phyloP scores from a whole-genome alignment of 2,329 filamentous ascomycete genomes.

The Fonsecaea pedrosoi region DNA sequence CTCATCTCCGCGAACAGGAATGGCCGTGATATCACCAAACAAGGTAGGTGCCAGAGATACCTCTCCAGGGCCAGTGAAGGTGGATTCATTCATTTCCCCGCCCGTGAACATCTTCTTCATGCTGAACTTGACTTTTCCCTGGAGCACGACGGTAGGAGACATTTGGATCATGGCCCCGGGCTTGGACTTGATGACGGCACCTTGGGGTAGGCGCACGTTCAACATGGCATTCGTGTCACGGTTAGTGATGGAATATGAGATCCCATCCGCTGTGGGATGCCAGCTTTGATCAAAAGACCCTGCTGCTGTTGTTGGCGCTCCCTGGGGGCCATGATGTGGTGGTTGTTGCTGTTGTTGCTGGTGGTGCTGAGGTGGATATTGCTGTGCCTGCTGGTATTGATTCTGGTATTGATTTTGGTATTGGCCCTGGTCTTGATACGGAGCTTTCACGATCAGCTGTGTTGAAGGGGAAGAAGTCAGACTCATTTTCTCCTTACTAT shows the following conservation, averaged over 20 bases:
- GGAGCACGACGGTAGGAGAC: slow-evolving; percentile 27
- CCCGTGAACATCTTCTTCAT: slow-evolving; percentile 36
- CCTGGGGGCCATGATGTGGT: slow-evolving; percentile 16
- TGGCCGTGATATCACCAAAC: slow-evolving; percentile 31
- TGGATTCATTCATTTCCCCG: slow-evolving; percentile 29
- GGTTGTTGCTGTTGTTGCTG: slow-evolving; percentile 9
- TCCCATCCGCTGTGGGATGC: slow-evolving; percentile 17
- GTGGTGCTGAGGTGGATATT: slow-evolving; percentile 4
- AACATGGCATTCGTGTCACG: slow-evolving; percentile 35
- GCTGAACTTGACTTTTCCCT: slow-evolving; percentile 35
- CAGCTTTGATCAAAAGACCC: slow-evolving; percentile 3
- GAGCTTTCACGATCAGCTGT: slow-evolving; percentile 5
- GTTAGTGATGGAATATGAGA: slow-evolving; percentile 32
- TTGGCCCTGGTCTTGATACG: slow-evolving; percentile 19
- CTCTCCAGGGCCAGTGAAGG: slow-evolving; percentile 28
- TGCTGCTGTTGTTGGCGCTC: background rate
- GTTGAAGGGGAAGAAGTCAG: background rate
- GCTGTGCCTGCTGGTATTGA: slow-evolving; percentile 13
- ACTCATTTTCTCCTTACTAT: slow-evolving; percentile 4
- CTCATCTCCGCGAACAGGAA: slow-evolving; percentile 27
- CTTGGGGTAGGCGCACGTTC: slow-evolving; percentile 24
- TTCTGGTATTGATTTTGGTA: slow-evolving; percentile 18
- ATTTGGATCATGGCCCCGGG: slow-evolving; percentile 36
- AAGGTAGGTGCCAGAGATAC: slow-evolving; percentile 31
- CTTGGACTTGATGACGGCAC: slow-evolving; percentile 27